Percentiles rank a stretch among this genome's conserved stretches.
phyloP scores from a whole-genome alignment of 768 basidiomycete species.

The Boletus sp. region DNA sequence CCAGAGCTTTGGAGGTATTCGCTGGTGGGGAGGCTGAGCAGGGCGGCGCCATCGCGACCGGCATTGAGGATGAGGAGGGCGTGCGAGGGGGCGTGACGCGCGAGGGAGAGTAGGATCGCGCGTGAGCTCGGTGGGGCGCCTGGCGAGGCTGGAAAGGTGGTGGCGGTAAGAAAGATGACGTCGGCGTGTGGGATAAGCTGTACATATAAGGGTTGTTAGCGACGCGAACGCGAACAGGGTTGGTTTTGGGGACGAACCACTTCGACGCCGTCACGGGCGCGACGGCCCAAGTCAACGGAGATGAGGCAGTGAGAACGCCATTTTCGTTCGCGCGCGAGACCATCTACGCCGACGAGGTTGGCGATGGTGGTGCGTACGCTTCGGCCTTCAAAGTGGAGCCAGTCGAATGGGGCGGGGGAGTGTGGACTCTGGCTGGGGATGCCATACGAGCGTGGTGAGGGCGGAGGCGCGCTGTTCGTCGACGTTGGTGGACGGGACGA shows the following conservation, averaged over 20 bases:
- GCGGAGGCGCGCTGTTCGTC: slow-evolving; percentile 16
- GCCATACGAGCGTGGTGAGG: slow-evolving; percentile 5
- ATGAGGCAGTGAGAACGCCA: slow-evolving; percentile 84
- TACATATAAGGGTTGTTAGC: not conserved
- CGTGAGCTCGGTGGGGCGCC: slow-evolving; percentile 63
- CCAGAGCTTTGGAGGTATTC: slow-evolving; percentile 87
- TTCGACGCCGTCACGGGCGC: slow-evolving; percentile 74
- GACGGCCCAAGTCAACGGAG: slow-evolving; percentile 75
- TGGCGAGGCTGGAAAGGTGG: slow-evolving; percentile 29
- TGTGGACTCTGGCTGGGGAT: slow-evolving; percentile 43
- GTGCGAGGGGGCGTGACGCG: slow-evolving; percentile 64
- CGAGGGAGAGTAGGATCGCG: slow-evolving; percentile 72
- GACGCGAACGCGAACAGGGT: not conserved
- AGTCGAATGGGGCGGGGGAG: slow-evolving; percentile 79
- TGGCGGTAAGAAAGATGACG: slow-evolving; percentile 62
- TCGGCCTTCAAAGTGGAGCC: slow-evolving; percentile 84
- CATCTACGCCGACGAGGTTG: slow-evolving; percentile 78
- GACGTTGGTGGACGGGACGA: slow-evolving; percentile 33
- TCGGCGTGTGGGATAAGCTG: slow-evolving; percentile 83
- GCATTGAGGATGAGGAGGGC: slow-evolving; percentile 81
- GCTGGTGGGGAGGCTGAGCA: slow-evolving; percentile 75
- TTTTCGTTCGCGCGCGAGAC: slow-evolving; percentile 77
- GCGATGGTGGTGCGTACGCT: slow-evolving; percentile 75
- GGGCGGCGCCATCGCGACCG: slow-evolving; percentile 77
- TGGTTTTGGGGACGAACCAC: slow-evolving; percentile 49